A percentile compares a stretch with the other conserved stretches of the same genome.
Conservation (phyloP, 2,329 filamentous ascomycete genomes). For the Leptographium galeiforme region DNA sequence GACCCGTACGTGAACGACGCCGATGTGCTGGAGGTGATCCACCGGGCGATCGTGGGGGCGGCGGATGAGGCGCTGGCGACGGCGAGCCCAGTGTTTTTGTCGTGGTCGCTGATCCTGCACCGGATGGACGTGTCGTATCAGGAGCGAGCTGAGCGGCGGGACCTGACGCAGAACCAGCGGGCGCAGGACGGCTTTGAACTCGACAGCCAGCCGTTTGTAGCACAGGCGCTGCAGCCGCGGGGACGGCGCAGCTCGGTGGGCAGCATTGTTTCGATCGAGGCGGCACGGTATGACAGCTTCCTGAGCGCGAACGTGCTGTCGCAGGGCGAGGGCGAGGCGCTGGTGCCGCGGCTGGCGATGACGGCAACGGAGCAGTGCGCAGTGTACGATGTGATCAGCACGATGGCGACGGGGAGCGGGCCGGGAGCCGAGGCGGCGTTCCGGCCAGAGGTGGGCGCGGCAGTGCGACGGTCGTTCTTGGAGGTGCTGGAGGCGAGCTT, state of each 20-base stretch:
- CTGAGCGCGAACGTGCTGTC: constrained; percentile 35
- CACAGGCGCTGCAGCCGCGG: constrained; percentile 14
- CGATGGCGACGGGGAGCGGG: constrained; percentile 35
- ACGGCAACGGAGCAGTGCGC: constrained; percentile 34
- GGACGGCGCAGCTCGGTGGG: constrained; percentile 45
- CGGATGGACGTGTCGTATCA: constrained; percentile 52
- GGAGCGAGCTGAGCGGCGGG: constrained; percentile 45
- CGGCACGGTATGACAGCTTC: constrained; percentile 45
- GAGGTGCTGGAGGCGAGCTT: constrained; percentile 58
- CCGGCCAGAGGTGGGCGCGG: constrained; percentile 42
- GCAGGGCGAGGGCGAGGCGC: constrained; percentile 30
- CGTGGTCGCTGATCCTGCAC: constrained; percentile 68
- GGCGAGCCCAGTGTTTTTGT: constrained; percentile 61
- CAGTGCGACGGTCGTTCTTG: constrained; percentile 51
- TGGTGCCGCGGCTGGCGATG: constrained; percentile 36
- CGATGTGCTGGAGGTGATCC: constrained; percentile 57
- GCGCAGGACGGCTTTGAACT: constrained; percentile 44
- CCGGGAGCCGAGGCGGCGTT: constrained; percentile 32
- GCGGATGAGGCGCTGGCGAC: constrained; percentile 42
- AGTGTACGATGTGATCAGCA: constrained; percentile 39
- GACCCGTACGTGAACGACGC: constrained; percentile 56
- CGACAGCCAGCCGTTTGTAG: constrained; percentile 19
- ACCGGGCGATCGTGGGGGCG: constrained; percentile 53
- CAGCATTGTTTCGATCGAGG: constrained; percentile 49
- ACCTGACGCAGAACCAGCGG: constrained; percentile 43